Evolutionary conservation across 179 eudicot species (phyloP).

Genomic region (Beta lomatogona): DNA sequence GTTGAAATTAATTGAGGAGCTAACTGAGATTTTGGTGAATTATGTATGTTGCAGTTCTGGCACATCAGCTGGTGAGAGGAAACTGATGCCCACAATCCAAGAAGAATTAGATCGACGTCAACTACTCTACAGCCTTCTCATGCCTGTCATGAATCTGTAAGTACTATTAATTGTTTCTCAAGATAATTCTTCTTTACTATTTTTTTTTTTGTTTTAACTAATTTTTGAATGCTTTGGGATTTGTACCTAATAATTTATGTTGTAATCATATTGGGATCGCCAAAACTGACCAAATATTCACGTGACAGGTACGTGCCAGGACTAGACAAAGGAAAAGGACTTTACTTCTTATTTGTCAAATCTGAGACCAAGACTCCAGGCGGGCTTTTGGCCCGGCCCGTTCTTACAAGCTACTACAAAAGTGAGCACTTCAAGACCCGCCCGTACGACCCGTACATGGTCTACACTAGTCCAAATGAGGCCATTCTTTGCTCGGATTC

Average conservation of each 20-base stretch:
- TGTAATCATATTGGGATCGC: conserved; percentile 31
- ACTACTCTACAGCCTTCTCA: conserved; percentile 71
- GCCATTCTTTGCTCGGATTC: conserved; percentile 62
- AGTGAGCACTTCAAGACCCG: conserved; percentile 66
- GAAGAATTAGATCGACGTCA: conserved; percentile 78
- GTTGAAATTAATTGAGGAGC: not conserved
- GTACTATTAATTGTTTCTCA: conserved; percentile 15
- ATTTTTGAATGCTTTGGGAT: conserved; percentile 24
- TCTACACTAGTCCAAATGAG: conserved; percentile 63
- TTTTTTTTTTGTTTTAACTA: not conserved
- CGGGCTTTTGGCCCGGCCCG: conserved; percentile 67
- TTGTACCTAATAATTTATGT: conserved; percentile 35
- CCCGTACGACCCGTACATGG: conserved; percentile 57
- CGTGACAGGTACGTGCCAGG: conserved; percentile 62
- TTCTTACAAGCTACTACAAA: conserved; percentile 62
- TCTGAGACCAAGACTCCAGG: conserved; percentile 64
- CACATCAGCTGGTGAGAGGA: conserved; percentile 78
- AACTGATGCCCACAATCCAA: conserved; percentile 68
- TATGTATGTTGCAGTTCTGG: conserved; percentile 49
- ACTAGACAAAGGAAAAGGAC: conserved; percentile 64
- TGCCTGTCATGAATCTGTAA: conserved; percentile 85
- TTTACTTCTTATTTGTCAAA: conserved; percentile 61
- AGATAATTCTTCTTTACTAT: not conserved
- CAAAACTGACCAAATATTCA: conserved; percentile 15
- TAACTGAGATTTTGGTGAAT: not conserved